These are phyloP conservation scores for Fistulinella prunicolor DNA, from an alignment of 768 basidiomycete species.

Conservation along the genomic window DNA sequence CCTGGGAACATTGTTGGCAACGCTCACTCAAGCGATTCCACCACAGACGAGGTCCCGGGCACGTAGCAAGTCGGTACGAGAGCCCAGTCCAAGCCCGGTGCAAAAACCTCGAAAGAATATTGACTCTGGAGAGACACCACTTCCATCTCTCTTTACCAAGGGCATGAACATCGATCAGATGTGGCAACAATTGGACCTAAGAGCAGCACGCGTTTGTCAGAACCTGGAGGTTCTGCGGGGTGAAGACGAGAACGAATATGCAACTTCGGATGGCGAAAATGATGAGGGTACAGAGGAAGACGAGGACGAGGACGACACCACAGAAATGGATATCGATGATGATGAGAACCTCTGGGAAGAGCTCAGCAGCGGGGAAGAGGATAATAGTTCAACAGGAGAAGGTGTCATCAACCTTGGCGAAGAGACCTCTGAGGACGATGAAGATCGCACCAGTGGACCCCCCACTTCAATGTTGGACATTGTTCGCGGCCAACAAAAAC, in stretches of 20 bases:
- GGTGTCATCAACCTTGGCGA: slow-evolving; percentile 36
- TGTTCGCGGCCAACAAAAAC: slow-evolving; percentile 24
- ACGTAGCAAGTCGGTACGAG: slow-evolving; percentile 35
- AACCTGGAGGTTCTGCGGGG: slow-evolving; percentile 68
- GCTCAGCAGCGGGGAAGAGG: slow-evolving; percentile 20
- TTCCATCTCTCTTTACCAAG: slow-evolving; percentile 70
- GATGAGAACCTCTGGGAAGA: slow-evolving; percentile 29
- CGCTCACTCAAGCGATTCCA: slow-evolving; percentile 62
- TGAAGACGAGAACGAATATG: slow-evolving; percentile 37
- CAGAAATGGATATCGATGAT: slow-evolving; percentile 28
- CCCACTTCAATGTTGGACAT: slow-evolving; percentile 27
- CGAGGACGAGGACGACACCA: slow-evolving; percentile 33
- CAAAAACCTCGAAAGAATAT: slow-evolving; percentile 33
- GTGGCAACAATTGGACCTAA: slow-evolving; percentile 92
- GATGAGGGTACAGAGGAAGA: slow-evolving; percentile 20
- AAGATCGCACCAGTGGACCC: slow-evolving; percentile 23
- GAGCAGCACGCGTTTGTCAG: slow-evolving; percentile 65
- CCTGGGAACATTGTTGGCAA: slow-evolving; percentile 62
- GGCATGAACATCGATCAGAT: slow-evolving; percentile 84
- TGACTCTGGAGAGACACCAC: slow-evolving; percentile 59
- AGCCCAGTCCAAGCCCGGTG: slow-evolving; percentile 41
- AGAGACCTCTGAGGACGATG: slow-evolving; percentile 38
- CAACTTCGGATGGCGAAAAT: slow-evolving; percentile 14
- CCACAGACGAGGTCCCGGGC: slow-evolving; percentile 75
- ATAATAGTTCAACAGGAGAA: slow-evolving; percentile 26